phyloP scores from a whole-genome alignment of 2,329 filamentous ascomycete genomes.

The Coniochaeta prunicola region DNA sequence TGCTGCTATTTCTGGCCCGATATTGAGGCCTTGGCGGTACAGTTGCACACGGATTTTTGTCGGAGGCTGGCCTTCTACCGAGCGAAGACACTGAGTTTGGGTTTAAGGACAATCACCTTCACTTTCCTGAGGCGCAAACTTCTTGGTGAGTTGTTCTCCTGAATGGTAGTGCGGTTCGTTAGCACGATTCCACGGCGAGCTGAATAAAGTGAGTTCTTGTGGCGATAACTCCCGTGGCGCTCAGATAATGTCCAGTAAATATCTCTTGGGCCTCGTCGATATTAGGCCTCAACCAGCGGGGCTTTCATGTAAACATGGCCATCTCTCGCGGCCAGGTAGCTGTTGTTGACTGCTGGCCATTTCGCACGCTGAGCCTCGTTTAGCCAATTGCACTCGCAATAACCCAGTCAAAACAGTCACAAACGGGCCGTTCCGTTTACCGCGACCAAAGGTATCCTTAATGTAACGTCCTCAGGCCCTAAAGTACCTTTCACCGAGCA shows the following conservation, averaged over 20 bases:
- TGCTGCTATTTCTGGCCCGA: background rate
- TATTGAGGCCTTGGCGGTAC: background rate
- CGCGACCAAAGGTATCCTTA: background rate
- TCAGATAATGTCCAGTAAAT: background rate
- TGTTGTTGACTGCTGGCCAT: background rate
- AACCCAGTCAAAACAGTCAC: background rate
- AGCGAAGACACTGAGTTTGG: background rate
- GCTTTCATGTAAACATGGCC: background rate
- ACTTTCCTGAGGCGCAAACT: background rate
- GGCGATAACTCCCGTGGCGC: background rate
- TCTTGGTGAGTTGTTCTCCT: background rate
- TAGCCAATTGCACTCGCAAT: background rate
- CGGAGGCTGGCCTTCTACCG: background rate
- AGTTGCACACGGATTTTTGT: background rate
- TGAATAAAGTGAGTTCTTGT: background rate
- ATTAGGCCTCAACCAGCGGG: background rate
- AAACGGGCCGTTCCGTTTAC: constrained; percentile 1
- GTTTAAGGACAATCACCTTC: background rate
- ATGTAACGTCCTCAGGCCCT: background rate
- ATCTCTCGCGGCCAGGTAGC: background rate
- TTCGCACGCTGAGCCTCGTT: background rate
- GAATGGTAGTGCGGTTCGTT: background rate
- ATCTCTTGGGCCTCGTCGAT: background rate
- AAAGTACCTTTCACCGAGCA: too few species aligned
- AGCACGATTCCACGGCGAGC: background rate